These are phyloP conservation scores for Cryptococcus sp. DNA, from an alignment of 1,284 basidiomycete species.

Conservation along the genomic window DNA sequence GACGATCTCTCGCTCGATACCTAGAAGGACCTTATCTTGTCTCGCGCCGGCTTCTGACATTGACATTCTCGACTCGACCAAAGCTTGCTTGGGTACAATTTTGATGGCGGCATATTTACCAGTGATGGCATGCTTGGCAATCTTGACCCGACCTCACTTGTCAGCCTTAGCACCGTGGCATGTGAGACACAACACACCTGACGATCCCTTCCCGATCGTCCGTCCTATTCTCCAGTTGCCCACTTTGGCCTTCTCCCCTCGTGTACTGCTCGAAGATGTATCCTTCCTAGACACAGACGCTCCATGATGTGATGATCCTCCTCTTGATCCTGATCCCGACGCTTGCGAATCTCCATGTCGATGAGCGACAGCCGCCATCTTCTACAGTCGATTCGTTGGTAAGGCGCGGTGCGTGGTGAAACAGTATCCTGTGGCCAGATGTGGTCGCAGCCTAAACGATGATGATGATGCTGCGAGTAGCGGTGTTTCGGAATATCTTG, in stretches of 20 bases:
- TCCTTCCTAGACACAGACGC: neutral
- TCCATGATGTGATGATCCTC: neutral
- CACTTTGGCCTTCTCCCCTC: conserved; percentile 49
- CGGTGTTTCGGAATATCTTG: neutral
- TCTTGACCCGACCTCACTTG: conserved; percentile 76
- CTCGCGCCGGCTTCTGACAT: conserved; percentile 57
- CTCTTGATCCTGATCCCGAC: neutral
- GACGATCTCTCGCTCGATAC: conserved; percentile 94
- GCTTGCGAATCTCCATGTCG: neutral
- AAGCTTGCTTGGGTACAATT: conserved; percentile 84
- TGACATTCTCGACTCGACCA: conserved; percentile 66
- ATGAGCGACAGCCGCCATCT: neutral
- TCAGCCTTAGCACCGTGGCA: neutral
- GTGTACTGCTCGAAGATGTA: neutral
- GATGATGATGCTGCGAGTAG: neutral
- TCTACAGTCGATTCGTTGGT: neutral
- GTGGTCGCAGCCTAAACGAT: neutral
- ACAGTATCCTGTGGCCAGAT: neutral
- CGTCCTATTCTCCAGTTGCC: conserved; percentile 92
- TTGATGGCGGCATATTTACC: conserved; percentile 93
- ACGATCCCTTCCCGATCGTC: conserved; percentile 86
- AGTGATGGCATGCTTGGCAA: conserved; percentile 82
- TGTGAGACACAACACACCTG: conserved; percentile 57
- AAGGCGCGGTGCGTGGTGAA: too few species aligned
- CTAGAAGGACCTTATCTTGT: conserved; percentile 77